These are phyloP conservation scores for Camelina hispida DNA, from an alignment of 345 rosid species.

Conservation along the genomic window DNA sequence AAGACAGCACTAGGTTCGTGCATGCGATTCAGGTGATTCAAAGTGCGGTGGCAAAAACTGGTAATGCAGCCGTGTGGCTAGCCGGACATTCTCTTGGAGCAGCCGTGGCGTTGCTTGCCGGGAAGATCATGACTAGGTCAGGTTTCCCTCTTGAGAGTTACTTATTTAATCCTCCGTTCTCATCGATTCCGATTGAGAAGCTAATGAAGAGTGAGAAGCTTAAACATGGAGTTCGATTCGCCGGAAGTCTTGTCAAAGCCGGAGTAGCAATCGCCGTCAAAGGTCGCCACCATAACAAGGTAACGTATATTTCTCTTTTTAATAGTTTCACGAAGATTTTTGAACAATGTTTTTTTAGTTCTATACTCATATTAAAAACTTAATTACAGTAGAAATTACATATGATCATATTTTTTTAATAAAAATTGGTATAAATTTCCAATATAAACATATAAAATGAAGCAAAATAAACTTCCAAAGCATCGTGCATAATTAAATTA, in stretches of 20 bases:
- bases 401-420: neutral
- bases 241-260: conserved; percentile 63
- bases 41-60: conserved; percentile 46
- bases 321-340: neutral
- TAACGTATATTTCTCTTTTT: neutral
- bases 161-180: conserved; percentile 71
- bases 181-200: conserved; percentile 60
- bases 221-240: conserved; percentile 57
- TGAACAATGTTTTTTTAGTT: no score
- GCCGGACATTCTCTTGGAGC: conserved; percentile 80
- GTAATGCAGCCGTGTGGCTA: conserved; percentile 57
- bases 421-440: neutral
- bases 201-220: conserved; percentile 54
- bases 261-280: conserved; percentile 58
- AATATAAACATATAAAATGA: neutral
- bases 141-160: conserved; percentile 55
- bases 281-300: conserved; percentile 42
- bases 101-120: conserved; percentile 69
- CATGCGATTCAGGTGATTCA: conserved; percentile 58
- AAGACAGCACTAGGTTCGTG: conserved; percentile 58
- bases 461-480: neutral
- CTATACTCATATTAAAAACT: neutral
- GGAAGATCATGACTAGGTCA: conserved; percentile 60
- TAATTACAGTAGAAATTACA: neutral
- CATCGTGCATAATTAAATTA: neutral